phyloP scores from a whole-genome alignment of 768 basidiomycete species.

The Tubosaeta brunneosetosa region DNA sequence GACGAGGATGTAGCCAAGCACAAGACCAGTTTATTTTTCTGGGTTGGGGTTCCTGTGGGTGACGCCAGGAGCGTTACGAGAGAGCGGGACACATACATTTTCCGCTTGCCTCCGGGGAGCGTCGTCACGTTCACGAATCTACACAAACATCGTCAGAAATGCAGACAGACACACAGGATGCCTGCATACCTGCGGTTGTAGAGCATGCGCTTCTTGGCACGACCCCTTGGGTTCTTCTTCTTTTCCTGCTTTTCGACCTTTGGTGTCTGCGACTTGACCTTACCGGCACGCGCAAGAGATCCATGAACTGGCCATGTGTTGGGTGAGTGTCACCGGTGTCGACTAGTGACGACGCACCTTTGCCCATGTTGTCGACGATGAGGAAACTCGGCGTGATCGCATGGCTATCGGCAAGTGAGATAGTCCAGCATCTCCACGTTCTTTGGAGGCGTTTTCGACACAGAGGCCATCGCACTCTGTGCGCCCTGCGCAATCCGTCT shows the following conservation, averaged over 20 bases:
- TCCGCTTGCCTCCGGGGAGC: constrained; percentile 87
- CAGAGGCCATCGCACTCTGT: constrained; percentile 38
- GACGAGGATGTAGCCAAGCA: constrained; percentile 7
- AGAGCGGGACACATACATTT: constrained; percentile 93
- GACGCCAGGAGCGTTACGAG: constrained; percentile 15
- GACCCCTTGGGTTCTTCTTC: constrained; percentile 96
- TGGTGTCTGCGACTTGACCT: constrained; percentile 97
- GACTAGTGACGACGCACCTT: constrained; percentile 42
- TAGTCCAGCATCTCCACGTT: constrained; percentile 52
- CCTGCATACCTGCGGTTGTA: constrained; percentile 84
- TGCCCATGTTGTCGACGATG: constrained; percentile 69
- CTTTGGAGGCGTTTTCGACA: constrained; percentile 58
- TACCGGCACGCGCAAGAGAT: constrained; percentile 98
- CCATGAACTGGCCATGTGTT: constrained; percentile 75
- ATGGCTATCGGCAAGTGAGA: constrained; percentile 19
- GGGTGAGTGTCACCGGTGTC: neutral
- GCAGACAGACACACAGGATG: neutral
- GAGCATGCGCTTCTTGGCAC: constrained; percentile 93
- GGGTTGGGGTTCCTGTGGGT: constrained; percentile 26
- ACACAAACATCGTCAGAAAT: constrained; percentile 4
- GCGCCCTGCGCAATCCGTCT: constrained; percentile 47
- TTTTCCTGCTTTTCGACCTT: constrained; percentile 99
- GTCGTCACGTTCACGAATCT: constrained; percentile 94
- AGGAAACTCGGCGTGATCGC: constrained; percentile 29
- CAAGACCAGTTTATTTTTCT: constrained; percentile 19